Base-by-base conservation (phyloP, 2,329 filamentous ascomycete genomes). In the Ophiosphaerella korrae region DNA sequence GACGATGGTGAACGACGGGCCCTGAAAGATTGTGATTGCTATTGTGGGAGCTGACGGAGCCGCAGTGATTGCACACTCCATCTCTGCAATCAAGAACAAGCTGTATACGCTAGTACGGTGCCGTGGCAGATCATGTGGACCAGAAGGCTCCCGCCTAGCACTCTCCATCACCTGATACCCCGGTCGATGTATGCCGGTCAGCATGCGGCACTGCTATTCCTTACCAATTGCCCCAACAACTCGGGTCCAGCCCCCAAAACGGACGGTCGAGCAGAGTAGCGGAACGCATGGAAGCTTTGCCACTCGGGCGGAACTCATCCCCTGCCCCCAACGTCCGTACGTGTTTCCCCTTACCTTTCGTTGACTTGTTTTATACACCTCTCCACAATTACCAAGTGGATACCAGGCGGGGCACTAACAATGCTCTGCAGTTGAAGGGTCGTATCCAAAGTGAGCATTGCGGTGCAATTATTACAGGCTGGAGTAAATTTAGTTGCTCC, bases 41-140 rank as follows among this genome's bases (percentile, higher is more conserved):
- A 59, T 56, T 58, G 52, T 62, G 52, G 36, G 53, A 60, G 58
- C 54, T 71, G 63, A 72, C 65, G 60, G 66, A 68, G 66, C 63
- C 66, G 62, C 63, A 66, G 56, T 56, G 53, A 57, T 58, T 58
- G 52, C 26, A 29, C 5, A 29, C 7, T 29, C 26, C 26, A 29
- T 11, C 26, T 29, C 26, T 29, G 26, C 26, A 29, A 29, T 11
- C 26, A 29, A 29, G 26, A 29, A 51, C 52, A 45, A 52, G 52
- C 48, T 31, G 46, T 49, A 55, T 38, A 49, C 52, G 40, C 55
- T 61, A 45, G 49, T 52, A 47, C 42, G 51, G 43, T 58, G 57
- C 51, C 48, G 54, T 52, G 43, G 57, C 44, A 44, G 43, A 55
- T 64, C 53, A 53, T 57, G 55, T 60, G 56, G 52, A 45, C 61